Evolutionary conservation across 768 basidiomycete genomes (phyloP).

Genomic region (Dioszegia hungarica): DNA sequence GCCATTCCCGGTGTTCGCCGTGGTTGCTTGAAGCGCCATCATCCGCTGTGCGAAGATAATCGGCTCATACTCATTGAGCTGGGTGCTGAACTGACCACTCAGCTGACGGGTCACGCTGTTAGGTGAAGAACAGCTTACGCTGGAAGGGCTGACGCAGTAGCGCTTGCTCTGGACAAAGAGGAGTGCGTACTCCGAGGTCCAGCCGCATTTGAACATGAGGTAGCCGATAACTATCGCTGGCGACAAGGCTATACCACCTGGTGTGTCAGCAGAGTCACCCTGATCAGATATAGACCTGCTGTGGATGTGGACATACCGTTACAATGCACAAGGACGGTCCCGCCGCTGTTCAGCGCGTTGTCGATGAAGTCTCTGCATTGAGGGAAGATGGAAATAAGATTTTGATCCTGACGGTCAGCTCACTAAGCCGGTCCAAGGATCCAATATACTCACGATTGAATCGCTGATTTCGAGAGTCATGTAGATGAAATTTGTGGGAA

Average conservation of each 20-base stretch:
- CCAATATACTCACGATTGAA: conserved; percentile 29
- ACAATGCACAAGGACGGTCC: conserved; percentile 47
- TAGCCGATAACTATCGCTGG: conserved; percentile 48
- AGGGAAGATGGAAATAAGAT: conserved; percentile 45
- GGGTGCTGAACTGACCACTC: conserved; percentile 24
- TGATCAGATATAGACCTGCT: neutral
- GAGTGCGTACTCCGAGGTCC: conserved; percentile 37
- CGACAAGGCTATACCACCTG: conserved; percentile 47
- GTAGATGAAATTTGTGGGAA: conserved; percentile 44
- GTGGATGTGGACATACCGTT: conserved; percentile 27
- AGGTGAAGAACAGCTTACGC: conserved; percentile 29
- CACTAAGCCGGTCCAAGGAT: neutral
- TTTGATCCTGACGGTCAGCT: conserved; percentile 39
- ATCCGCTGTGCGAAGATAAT: conserved; percentile 36
- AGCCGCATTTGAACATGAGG: conserved; percentile 42
- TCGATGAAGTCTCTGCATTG: conserved; percentile 41
- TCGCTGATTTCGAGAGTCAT: conserved; percentile 48
- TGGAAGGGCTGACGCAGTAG: conserved; percentile 47
- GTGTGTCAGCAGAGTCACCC: neutral
- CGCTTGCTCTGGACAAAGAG: conserved; percentile 43
- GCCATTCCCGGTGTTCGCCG: no score
- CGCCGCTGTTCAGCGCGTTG: conserved; percentile 32
- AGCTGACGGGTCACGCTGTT: neutral
- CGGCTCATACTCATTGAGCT: conserved; percentile 41
- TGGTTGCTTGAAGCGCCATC: conserved; percentile 3